Evolutionary conservation across 257 asterid genomes (phyloP), one percentile per base, ranked within the genome.

Genomic region (Capsicum baccatum): DNA sequence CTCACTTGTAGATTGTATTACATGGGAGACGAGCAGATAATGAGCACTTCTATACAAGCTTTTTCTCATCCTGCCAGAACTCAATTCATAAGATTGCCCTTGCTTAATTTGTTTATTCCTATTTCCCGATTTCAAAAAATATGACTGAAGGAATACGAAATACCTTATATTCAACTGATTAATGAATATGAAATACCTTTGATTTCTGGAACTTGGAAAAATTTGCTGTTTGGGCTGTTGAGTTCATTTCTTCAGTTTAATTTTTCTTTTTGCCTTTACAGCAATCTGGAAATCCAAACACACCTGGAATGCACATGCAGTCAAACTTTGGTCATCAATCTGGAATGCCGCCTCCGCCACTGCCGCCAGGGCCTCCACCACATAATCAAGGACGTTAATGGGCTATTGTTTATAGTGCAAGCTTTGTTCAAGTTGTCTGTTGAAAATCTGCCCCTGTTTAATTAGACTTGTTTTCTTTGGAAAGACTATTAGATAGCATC

Each of bases 321-420:
- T 85, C 94, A 17, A 91, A 85, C 88, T 96, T 85, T 81, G 90
- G 89, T 79, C 86, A 85, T 81, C 94, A 88, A 60, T 90, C 98
- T 1, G 98, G 98, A 83, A 90, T 94, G 89, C 95, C 91, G 87
- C 95, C 91, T 83, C 99, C 98, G 6, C 95, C 98, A 2, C 91
- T 96, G 71, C 99, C 99, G 21, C 99, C 98, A 5, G 99, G 99
- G 0, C 99, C 98, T 6, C 99, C 97, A 64, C 98, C 97, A 17
- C 99, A 94, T 64, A 93, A 91, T 85, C 97, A 94, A 84, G 71
- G 94, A 78, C 98, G 88, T 84, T 85, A 91, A 84, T 92, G 92
- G 90, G 79, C 58, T 59, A 68, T 56, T 67, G 6, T 83, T 39
- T 15, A 37, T 84, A 54, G 50, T 26, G 26, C 64, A 9, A 26